Evolutionary conservation across 2,329 filamentous ascomycete genomes (phyloP).

Genomic region (Pseudogymnoascus sp.): DNA sequence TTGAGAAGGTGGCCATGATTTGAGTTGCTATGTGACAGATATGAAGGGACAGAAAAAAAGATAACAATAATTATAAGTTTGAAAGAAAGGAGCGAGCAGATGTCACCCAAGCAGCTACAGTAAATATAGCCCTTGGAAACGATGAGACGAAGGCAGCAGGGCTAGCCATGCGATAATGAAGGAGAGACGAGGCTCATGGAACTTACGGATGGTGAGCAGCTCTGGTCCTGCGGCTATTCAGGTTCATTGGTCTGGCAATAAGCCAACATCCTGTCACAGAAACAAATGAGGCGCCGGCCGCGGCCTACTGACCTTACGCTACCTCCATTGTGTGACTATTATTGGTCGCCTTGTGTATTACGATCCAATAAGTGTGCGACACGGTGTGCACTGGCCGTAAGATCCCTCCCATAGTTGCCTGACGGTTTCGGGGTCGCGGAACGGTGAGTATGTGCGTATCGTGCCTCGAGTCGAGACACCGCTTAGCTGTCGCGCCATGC

Average conservation of each 20-base stretch:
- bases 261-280: background rate
- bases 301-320: background rate
- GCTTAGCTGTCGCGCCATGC: background rate
- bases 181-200: background rate
- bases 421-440: background rate
- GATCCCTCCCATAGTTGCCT: background rate
- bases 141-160: background rate
- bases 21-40: background rate
- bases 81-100: background rate
- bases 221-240: background rate
- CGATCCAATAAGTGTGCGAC: constrained; percentile 2
- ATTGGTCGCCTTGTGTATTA: constrained; percentile 6
- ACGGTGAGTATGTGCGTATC: background rate
- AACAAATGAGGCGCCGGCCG: background rate
- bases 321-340: background rate
- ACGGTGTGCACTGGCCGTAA: background rate
- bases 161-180: background rate
- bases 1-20: constrained; percentile 2
- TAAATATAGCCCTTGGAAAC: background rate
- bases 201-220: background rate
- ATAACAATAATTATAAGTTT: background rate
- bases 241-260: background rate
- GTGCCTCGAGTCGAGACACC: background rate
- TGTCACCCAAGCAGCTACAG: background rate
- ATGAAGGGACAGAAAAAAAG: background rate